Percentiles rank a stretch among this genome's conserved stretches.
These are phyloP conservation scores for Phytophthora cajani DNA, from an alignment of 352 stramenopile species.

Conservation along the genomic window DNA sequence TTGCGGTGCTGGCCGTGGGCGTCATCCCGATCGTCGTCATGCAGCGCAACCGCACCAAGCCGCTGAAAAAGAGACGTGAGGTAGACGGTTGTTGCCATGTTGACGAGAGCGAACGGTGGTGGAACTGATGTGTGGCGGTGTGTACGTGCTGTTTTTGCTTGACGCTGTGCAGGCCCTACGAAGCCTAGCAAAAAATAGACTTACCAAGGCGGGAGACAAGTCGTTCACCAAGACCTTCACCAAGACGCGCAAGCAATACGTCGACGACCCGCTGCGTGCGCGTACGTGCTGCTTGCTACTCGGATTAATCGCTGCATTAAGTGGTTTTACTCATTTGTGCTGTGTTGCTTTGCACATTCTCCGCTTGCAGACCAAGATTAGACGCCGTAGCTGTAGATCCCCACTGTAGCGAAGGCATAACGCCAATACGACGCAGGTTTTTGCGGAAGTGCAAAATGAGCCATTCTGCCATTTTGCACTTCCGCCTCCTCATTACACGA, in stretches of 20 bases:
- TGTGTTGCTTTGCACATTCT: not conserved
- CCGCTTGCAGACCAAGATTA: constrained; percentile 35
- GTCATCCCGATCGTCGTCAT: constrained; percentile 74
- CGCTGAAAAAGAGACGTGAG: constrained; percentile 77
- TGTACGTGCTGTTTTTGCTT: constrained; percentile 1
- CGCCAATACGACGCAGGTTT: constrained; percentile 4
- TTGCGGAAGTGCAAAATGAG: too few species aligned
- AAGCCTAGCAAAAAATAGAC: constrained; percentile 81
- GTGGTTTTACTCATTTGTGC: not conserved
- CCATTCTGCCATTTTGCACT: not conserved
- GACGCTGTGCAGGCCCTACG: constrained; percentile 47
- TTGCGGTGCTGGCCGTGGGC: constrained; percentile 58
- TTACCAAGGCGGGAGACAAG: constrained; percentile 57
- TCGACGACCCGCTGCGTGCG: constrained; percentile 48
- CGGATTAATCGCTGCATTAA: not conserved
- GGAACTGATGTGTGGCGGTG: not conserved
- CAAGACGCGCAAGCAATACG: constrained; percentile 58
- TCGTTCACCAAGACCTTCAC: constrained; percentile 54
- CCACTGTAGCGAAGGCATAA: constrained; percentile 3
- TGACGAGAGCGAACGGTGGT: not conserved
- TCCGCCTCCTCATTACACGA: not conserved
- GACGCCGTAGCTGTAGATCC: constrained; percentile 15
- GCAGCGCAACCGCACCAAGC: constrained; percentile 77
- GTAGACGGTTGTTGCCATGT: constrained; percentile 41
- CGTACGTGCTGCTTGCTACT: constrained; percentile 24